Evolutionary conservation across 768 basidiomycete genomes (phyloP).

Genomic region (Collybiopsis confluens): DNA sequence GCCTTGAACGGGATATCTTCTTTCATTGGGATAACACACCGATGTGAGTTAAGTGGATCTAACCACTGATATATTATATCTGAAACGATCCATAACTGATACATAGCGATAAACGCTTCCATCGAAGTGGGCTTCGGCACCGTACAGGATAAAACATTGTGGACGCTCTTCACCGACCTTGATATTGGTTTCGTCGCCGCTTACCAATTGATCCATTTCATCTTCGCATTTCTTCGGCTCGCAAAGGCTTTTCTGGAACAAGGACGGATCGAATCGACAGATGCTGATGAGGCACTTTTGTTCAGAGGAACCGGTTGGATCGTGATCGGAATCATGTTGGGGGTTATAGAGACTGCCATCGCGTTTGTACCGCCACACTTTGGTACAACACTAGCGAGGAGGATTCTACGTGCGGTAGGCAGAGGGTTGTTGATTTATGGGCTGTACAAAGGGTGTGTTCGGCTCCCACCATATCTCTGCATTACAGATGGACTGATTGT

Average conservation of each 20-base stretch:
- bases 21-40: conserved; percentile 53
- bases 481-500: too few relatives aligned
- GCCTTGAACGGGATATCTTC: conserved; percentile 58
- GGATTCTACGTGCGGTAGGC: conserved; percentile 51
- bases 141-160: conserved; percentile 32
- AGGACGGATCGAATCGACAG: conserved; percentile 44
- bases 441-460: conserved; percentile 64
- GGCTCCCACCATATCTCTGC: too few relatives aligned
- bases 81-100: not conserved
- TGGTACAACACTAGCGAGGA: conserved; percentile 47
- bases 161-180: conserved; percentile 55
- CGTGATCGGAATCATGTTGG: conserved; percentile 53
- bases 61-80: not conserved
- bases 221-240: conserved; percentile 56
- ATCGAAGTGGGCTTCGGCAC: conserved; percentile 39
- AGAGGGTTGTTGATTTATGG: conserved; percentile 59
- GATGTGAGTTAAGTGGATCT: conserved; percentile 34
- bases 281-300: conserved; percentile 41
- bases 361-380: conserved; percentile 60
- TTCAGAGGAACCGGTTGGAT: conserved; percentile 68
- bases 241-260: conserved; percentile 44
- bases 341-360: conserved; percentile 58
- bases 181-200: conserved; percentile 56
- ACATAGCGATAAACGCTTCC: conserved; percentile 8
- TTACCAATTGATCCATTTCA: conserved; percentile 57